Base-by-base conservation (phyloP, 2,329 filamentous ascomycete genomes). In the Trichoderma sp. region DNA sequence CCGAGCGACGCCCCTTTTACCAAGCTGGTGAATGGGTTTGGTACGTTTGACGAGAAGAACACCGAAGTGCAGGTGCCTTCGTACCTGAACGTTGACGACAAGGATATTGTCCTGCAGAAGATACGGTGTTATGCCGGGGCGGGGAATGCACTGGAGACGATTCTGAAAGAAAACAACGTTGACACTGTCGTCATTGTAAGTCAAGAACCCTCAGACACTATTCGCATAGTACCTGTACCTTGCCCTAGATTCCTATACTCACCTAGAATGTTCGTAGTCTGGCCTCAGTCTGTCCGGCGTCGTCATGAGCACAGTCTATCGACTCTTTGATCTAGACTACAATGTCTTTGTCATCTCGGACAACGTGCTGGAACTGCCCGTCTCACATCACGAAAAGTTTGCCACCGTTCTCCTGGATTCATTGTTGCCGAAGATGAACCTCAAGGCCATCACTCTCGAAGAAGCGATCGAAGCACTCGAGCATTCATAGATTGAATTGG, bases 291-390 rank as follows among this genome's bases (percentile, higher is more conserved):
- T 80, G 17, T 77, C 76, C 1, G 79, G 78, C 0, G 79, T 80
- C 1, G 74, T 81, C 6, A 72, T 81, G 72, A 75, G 72, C 50
- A 81, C 79, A 1, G 72, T 76, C 3, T 81, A 81, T 66, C 73
- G 74, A 17, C 66, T 81, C 15, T 81, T 80, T 56, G 78, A 81
- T 68, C 65, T 80, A 43, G 77, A 80, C 63, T 81, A 78, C 63
- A 76, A 77, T 12, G 73, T 81, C 58, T 80, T 74, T 69, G 76
- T 79, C 26, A 77, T 78, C 34, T 68, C 68, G 34, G 74, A 76
- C 41, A 78, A 76, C 60, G 74, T 78, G 30, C 7, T 77, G 48
- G 68, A 69, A 41, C 39, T 69, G 30, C 68, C 67, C 3, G 9
- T 64, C 7, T 57, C 56, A 2, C 45, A 67, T 2, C 52, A 57